These are phyloP conservation scores for Amauroascus niger DNA, from an alignment of 2,329 filamentous ascomycete species.

Conservation along the genomic window DNA sequence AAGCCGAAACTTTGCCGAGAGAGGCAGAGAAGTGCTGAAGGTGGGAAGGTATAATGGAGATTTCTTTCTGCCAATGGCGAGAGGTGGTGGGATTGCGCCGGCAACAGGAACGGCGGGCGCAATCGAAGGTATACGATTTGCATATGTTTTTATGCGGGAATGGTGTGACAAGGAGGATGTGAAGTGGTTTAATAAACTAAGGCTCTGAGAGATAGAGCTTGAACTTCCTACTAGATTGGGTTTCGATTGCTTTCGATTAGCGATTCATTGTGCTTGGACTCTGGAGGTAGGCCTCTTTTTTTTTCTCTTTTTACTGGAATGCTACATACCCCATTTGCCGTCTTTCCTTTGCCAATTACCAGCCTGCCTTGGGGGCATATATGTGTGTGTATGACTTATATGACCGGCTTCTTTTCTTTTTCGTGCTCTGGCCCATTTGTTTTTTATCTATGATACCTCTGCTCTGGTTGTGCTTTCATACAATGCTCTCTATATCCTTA, in stretches of 20 bases:
- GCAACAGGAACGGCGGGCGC: constrained; percentile 29
- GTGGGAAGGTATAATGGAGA: constrained; percentile 30
- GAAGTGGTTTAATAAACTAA: constrained; percentile 35
- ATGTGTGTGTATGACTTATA: background rate
- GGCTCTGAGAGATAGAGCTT: constrained; percentile 24
- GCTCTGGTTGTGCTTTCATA: background rate
- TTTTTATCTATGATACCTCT: background rate
- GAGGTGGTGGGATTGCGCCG: background rate
- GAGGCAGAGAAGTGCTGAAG: constrained; percentile 29
- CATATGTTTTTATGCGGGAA: constrained; percentile 36
- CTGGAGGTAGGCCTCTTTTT: background rate
- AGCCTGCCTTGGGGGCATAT: background rate
- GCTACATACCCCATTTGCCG: background rate
- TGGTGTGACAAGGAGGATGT: constrained; percentile 41
- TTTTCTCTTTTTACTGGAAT: background rate
- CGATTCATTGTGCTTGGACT: background rate
- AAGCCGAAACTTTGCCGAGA: constrained; percentile 30
- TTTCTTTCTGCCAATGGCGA: constrained; percentile 37
- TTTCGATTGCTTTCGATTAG: background rate
- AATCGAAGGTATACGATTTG: constrained; percentile 40
- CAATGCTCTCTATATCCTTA: background rate
- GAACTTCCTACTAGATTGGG: background rate
- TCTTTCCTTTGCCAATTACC: background rate
- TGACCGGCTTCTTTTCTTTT: background rate
- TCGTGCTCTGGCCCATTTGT: background rate